phyloP scores from a whole-genome alignment of 495 filamentous ascomycete species.

The Penicillium antarcticum region DNA sequence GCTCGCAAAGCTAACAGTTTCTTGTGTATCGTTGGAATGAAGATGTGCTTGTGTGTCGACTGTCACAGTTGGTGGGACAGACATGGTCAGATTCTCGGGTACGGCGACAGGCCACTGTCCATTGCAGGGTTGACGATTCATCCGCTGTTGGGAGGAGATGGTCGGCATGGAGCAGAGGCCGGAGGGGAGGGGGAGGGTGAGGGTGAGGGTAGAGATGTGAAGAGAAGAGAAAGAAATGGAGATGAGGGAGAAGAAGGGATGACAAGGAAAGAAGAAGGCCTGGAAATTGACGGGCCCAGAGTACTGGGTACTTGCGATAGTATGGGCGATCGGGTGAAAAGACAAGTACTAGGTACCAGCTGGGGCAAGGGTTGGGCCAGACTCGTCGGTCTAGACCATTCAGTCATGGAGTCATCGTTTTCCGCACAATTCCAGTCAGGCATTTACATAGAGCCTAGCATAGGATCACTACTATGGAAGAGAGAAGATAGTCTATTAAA shows the following conservation, averaged over 20 bases:
- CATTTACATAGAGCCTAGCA: no score
- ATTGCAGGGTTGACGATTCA: conserved; percentile 38
- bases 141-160: conserved; percentile 24
- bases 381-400: conserved; percentile 25
- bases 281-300: conserved; percentile 17
- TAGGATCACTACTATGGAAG: no score
- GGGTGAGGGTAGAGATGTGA: conserved; percentile 2
- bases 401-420: conserved; percentile 26
- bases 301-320: conserved; percentile 16
- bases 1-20: conserved; percentile 9
- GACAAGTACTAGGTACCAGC: conserved; percentile 13
- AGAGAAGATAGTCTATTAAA: no score
- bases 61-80: conserved; percentile 18
- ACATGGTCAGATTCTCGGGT: conserved; percentile 31
- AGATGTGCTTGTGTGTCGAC: conserved; percentile 17
- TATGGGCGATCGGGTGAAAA: conserved; percentile 2
- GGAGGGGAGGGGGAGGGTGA: conserved; percentile 3
- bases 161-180: conserved; percentile 13
- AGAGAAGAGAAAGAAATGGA: conserved; percentile 2
- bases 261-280: conserved; percentile 10
- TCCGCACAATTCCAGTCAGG: not conserved
- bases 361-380: conserved; percentile 10
- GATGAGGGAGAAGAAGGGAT: conserved; percentile 7
- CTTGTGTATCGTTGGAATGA: conserved; percentile 13
- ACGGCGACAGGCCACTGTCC: conserved; percentile 30